Conservation (phyloP, 139 green algal genomes). For the Chlorella sorokiniana region DNA sequence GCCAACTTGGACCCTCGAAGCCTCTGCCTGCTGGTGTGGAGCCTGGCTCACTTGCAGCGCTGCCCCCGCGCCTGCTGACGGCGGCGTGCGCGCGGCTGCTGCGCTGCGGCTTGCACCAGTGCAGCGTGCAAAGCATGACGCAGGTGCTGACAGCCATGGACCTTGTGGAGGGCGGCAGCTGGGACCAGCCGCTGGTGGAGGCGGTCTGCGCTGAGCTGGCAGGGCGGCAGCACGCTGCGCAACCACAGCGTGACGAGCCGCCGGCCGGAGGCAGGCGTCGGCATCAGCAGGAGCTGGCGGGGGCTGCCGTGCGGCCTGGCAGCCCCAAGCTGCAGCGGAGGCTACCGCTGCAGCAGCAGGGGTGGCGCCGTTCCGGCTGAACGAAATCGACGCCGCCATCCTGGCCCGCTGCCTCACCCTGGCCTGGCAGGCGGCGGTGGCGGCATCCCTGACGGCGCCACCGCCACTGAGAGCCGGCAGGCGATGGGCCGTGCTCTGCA, state of each 20-base stretch:
- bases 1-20: background rate
- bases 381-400: background rate
- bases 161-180: background rate
- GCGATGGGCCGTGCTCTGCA: background rate
- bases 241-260: background rate
- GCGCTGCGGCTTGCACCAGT: background rate
- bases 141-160: constrained; percentile 2
- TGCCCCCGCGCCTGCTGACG: constrained; percentile 1
- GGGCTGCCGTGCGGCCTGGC: too few relatives aligned
- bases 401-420: background rate
- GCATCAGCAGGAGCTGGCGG: background rate
- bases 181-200: constrained; percentile 10
- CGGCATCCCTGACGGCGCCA: background rate
- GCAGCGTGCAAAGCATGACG: constrained; percentile 23
- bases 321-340: background rate
- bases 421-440: constrained; percentile 4
- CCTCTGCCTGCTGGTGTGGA: constrained; percentile 28
- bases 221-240: background rate
- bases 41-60: constrained; percentile 1
- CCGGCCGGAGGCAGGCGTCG: background rate
- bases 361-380: background rate
- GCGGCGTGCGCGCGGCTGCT: background rate
- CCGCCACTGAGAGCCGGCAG: constrained; percentile 14
- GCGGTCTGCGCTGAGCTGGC: constrained; percentile 19
- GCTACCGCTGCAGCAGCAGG: background rate